Base-by-base conservation (phyloP, 2,329 filamentous ascomycete genomes). In the Alternaria burnsii region DNA sequence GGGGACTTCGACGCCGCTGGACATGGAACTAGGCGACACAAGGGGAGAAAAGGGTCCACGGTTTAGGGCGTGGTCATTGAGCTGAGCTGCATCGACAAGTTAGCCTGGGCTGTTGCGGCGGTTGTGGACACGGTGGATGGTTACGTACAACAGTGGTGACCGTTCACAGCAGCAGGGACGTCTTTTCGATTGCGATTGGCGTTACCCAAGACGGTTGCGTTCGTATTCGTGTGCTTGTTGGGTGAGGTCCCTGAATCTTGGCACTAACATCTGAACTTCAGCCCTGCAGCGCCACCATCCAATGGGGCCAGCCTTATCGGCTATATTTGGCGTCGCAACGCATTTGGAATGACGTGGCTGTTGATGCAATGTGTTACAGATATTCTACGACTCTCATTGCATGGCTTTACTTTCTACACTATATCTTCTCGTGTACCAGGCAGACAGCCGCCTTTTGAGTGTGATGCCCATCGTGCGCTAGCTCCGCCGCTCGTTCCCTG, bases 1-100 rank as follows among this genome's bases (percentile, higher is more conserved):
- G 66, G 64, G 59, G 70, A 80, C 78, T 78, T 84, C 82, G 69
- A 83, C 77, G 67, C 82, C 81, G 79, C 83, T 84, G 79, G 85
- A 87, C 85, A 87, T 87, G 75, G 79, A 67, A 71, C 67, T 62
- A 65, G 55, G 81, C 59, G 50, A 46, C 14, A 51, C 32, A 40
- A 62, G 65, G 62, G 61, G 52, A 57, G 62, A 52, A 66, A 66
- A 67, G 66, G 69, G 65, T 61, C 62, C 59, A 61, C 54, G 46
- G 51, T 54, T 70, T 57, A 71, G 62, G 67, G 65, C 59, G 62
- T 38, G 55, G 48, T 61, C 69, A 71, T 70, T 55, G 61, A 67
- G 61, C 55, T 66, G 56, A 55, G 53, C 65, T 68, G 65, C 55
- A 55, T 32, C 47, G 46, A 54, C 43, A 11, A 20, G 57, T 69